Percentiles rank a stretch among this genome's conserved stretches.
Evolutionary conservation across 805 yeast genomes (phyloP).

Genomic region (Metschnikowia vanudenii): DNA sequence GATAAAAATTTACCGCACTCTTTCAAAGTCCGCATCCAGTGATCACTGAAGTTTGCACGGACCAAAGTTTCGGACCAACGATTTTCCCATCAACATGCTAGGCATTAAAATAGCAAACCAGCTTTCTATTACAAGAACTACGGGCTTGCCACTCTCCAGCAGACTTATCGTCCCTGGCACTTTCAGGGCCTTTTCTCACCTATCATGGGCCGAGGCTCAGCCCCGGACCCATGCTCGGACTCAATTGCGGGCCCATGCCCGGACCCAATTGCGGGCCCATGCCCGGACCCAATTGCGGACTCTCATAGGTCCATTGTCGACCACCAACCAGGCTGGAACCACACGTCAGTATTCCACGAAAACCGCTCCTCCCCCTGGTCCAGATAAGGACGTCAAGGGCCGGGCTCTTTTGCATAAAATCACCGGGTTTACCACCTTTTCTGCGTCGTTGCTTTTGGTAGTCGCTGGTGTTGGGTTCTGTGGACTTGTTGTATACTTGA

Average conservation of each 20-base stretch:
- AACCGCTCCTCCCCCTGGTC: constrained; percentile 29
- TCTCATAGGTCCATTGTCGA: too few species aligned
- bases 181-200: constrained; percentile 5
- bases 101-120: not conserved
- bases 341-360: constrained; percentile 19
- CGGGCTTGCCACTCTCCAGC: not conserved
- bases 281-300: too few species aligned
- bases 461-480: constrained; percentile 70
- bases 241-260: too few species aligned
- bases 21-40: too few species aligned
- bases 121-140: not conserved
- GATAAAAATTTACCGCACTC: too few species aligned
- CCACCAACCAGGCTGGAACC: not conserved
- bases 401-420: constrained; percentile 45
- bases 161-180: not conserved
- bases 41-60: too few species aligned
- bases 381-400: constrained; percentile 41
- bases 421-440: constrained; percentile 58
- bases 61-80: too few species aligned
- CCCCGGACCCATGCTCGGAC: not conserved
- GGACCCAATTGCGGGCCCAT: too few species aligned
- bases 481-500: constrained; percentile 65
- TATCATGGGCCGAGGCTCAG: not conserved
- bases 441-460: constrained; percentile 60
- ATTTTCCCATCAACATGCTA: not conserved